These are phyloP conservation scores for Gymnopus androsaceus DNA, from an alignment of 1,284 basidiomycete species.

Conservation along the genomic window DNA sequence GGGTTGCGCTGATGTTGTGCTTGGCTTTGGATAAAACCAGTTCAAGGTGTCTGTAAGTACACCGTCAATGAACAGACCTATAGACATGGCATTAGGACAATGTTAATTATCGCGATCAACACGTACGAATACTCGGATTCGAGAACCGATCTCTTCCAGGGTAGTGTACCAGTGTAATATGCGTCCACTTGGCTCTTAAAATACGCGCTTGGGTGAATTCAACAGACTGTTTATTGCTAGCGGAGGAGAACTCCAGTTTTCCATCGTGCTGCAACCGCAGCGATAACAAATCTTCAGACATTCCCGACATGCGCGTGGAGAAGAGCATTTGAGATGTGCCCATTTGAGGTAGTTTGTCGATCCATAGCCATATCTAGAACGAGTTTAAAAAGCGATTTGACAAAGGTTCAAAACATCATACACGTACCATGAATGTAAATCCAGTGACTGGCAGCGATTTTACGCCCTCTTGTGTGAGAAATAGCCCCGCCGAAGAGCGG, in stretches of 20 bases:
- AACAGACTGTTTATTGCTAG: slow-evolving; percentile 39
- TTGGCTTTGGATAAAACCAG: slow-evolving; percentile 61
- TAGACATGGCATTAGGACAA: slow-evolving; percentile 9
- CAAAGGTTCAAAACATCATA: neutral
- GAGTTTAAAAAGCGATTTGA: slow-evolving; percentile 7
- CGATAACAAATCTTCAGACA: slow-evolving; percentile 39
- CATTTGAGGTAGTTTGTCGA: slow-evolving; percentile 55
- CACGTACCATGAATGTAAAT: slow-evolving; percentile 68
- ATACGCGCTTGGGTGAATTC: slow-evolving; percentile 49
- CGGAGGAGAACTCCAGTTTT: slow-evolving; percentile 51
- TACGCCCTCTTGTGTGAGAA: slow-evolving; percentile 41
- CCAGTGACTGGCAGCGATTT: slow-evolving; percentile 59
- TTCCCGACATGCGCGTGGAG: slow-evolving; percentile 35
- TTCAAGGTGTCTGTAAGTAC: slow-evolving; percentile 60
- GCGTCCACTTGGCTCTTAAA: slow-evolving; percentile 64
- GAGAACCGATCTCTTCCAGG: slow-evolving; percentile 46
- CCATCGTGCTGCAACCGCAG: slow-evolving; percentile 58
- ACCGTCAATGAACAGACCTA: slow-evolving; percentile 76
- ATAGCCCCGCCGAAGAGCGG: slow-evolving; percentile 52
- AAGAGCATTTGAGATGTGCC: slow-evolving; percentile 45
- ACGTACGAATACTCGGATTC: slow-evolving; percentile 65
- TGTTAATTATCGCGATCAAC: neutral
- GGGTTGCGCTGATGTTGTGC: slow-evolving; percentile 33
- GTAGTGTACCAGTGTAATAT: slow-evolving; percentile 65
- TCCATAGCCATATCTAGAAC: slow-evolving; percentile 66